Evolutionary conservation across 345 rosid genomes (phyloP), one percentile per base, ranked within the genome.

Genomic region (Salix caprea): DNA sequence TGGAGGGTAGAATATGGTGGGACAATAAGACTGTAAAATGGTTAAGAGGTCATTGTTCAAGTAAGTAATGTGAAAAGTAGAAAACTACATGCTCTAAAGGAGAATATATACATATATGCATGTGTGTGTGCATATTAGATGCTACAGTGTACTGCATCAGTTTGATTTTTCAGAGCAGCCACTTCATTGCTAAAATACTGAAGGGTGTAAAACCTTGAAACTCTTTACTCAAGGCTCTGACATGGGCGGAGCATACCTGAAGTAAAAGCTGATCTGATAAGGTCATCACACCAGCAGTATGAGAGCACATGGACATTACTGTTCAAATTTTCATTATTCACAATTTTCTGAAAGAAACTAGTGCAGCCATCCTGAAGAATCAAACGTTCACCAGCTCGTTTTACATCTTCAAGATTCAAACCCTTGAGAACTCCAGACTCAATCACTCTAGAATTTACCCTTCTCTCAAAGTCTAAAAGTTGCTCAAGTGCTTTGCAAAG

Each of bases 281-380:
- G 97, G 79, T 92, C 97, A 76, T 87, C 97, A 76, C 94, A 96
- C 99, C 99, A 96, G 84, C 97, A 96, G 79, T 92, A 96, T 8
- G 98, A 96, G 69, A 94, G 93, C 65, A 96, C 81, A 54, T 94
- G 92, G 79, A 90, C 79, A 67, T 87, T 80, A 54, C 89, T 87
- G 81, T 87, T 86, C 80, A 88, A 71, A 48, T 81, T 85, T 74
- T 88, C 90, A 78, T 82, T 85, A 79, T 84, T 84, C 39, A 86
- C 74, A 69, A 92, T 78, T 78, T 87, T 92, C 87, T 87, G 85
- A 71, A 96, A 88, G 87, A 96, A 92, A 67, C 70, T 50, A 37
- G 82, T 85, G 84, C 98, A 96, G 37, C 98, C 99, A 86, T 92
- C 94, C 82, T 88, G 98, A 89, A 96, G 94, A 86, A 87, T 86